Evolutionary conservation across 2,329 filamentous ascomycete species (phyloP).

Genomic region (Diaporthe batatas): DNA sequence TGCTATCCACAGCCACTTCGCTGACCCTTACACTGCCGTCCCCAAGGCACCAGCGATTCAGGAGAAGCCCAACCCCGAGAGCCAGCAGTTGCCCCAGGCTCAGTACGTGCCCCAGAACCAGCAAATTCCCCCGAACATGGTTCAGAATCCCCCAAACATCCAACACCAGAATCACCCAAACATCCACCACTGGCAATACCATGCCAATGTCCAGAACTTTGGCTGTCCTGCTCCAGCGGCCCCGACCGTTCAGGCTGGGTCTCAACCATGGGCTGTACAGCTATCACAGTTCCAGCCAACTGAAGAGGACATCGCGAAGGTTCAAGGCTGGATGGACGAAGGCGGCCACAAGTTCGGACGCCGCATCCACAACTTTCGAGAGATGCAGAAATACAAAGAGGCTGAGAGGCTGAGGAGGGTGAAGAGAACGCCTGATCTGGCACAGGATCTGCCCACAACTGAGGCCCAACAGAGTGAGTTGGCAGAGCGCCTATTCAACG

Average conservation of each 20-base stretch:
- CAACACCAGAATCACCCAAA: too few relatives aligned
- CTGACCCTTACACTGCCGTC: too few relatives aligned
- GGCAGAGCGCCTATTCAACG: not conserved
- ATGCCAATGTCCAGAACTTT: not conserved
- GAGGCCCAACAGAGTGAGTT: not conserved
- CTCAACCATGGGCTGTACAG: too few relatives aligned
- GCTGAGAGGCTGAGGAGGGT: not conserved
- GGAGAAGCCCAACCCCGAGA: too few relatives aligned
- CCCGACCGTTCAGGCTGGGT: not conserved
- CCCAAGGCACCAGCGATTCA: too few relatives aligned
- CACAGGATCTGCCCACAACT: not conserved
- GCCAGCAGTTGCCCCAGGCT: too few relatives aligned
- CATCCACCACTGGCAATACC: not conserved
- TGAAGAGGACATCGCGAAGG: fast-evolving
- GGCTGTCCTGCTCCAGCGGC: not conserved
- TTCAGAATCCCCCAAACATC: not conserved
- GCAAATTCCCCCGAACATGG: too few relatives aligned
- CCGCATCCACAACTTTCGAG: not conserved
- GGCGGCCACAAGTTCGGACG: not conserved
- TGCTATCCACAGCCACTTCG: too few relatives aligned
- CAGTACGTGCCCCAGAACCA: too few relatives aligned
- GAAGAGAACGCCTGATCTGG: not conserved
- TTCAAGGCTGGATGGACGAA: fast-evolving
- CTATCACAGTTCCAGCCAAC: too few relatives aligned
- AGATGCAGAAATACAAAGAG: not conserved